Evolutionary conservation across 768 basidiomycete species (phyloP).

Genomic region (Kwoniella dejecticola): DNA sequence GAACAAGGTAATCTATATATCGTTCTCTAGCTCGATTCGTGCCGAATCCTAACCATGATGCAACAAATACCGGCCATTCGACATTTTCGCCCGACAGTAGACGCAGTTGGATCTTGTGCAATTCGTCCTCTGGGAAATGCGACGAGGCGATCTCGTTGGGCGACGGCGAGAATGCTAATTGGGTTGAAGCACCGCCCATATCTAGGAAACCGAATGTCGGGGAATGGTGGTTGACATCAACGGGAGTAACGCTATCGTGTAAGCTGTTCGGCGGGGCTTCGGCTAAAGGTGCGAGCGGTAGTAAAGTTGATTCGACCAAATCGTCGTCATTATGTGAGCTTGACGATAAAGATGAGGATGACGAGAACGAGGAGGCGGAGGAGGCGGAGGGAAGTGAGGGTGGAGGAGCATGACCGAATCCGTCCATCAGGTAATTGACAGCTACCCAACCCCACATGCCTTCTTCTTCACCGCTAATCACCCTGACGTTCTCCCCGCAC

Average conservation of each 20-base stretch:
- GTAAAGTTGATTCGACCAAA: constrained; percentile 16
- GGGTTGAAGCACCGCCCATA: constrained; percentile 99
- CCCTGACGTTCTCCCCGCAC: constrained; percentile 87
- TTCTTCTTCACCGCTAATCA: constrained; percentile 97
- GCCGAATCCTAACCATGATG: constrained; percentile 97
- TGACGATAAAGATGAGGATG: constrained; percentile 10
- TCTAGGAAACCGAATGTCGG: constrained; percentile 97
- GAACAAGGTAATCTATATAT: constrained; percentile 73
- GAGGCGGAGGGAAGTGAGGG: too few relatives aligned
- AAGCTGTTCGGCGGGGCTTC: constrained; percentile 41
- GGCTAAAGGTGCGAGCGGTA: constrained; percentile 42
- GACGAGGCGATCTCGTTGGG: constrained; percentile 59
- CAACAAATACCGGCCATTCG: constrained; percentile 90
- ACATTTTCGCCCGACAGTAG: constrained; percentile 83
- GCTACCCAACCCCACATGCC: constrained; percentile 99
- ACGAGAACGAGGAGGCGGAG: constrained; percentile 11
- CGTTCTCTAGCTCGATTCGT: constrained; percentile 96
- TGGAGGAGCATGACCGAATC: constrained; percentile 63
- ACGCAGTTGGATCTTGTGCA: constrained; percentile 78
- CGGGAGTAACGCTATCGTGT: constrained; percentile 46
- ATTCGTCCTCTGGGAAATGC: constrained; percentile 62
- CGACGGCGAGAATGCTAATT: constrained; percentile 94
- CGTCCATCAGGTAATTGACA: constrained; percentile 98
- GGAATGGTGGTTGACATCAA: constrained; percentile 59
- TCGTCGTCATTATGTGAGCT: constrained; percentile 3